A percentile compares a stretch with the other conserved stretches of the same genome.
Conservation (phyloP, 1,139 yeast genomes). For the Trichomonascaceae sp. region DNA sequence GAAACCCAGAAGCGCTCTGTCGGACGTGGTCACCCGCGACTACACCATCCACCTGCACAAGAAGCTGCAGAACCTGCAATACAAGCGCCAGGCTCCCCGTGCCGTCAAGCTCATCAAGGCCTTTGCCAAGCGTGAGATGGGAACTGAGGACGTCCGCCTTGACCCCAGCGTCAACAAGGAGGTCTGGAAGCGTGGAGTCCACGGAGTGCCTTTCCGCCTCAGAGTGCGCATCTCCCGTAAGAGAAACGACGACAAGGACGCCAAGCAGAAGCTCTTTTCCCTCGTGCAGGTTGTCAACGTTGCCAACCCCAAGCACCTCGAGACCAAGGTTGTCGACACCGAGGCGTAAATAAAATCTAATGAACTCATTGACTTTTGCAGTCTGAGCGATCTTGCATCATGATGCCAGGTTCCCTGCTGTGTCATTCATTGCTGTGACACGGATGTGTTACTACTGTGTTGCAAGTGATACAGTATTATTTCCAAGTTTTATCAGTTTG, state of each 20-base stretch:
- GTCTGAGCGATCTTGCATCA: no score
- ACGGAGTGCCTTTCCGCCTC: conserved; percentile 96
- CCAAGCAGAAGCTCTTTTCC: conserved; percentile 96
- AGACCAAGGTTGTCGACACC: conserved; percentile 91
- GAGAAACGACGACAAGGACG: conserved; percentile 99
- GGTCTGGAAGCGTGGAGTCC: conserved; percentile 99
- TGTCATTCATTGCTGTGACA: no score
- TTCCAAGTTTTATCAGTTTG: no score
- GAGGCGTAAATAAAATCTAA: conserved; percentile 9
- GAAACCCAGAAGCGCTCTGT: conserved; percentile 66
- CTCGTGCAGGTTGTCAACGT: conserved; percentile 96
- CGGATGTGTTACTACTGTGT: no score
- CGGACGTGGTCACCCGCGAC: conserved; percentile 99
- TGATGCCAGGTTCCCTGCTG: no score
- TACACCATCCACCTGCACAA: conserved; percentile 99
- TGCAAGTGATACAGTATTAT: no score
- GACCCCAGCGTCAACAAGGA: conserved; percentile 98
- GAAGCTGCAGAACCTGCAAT: conserved; percentile 36
- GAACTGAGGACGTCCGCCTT: conserved; percentile 97
- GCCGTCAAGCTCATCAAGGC: conserved; percentile 99
- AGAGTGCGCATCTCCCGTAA: conserved; percentile 99
- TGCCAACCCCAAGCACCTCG: conserved; percentile 92
- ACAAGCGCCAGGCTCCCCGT: conserved; percentile 99
- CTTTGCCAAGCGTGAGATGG: conserved; percentile 98
- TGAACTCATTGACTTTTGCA: not conserved